Percentiles rank a stretch among this genome's conserved stretches.
These are phyloP conservation scores for Fusarium sp. DNA, from an alignment of 2,329 filamentous ascomycete species.

Conservation along the genomic window DNA sequence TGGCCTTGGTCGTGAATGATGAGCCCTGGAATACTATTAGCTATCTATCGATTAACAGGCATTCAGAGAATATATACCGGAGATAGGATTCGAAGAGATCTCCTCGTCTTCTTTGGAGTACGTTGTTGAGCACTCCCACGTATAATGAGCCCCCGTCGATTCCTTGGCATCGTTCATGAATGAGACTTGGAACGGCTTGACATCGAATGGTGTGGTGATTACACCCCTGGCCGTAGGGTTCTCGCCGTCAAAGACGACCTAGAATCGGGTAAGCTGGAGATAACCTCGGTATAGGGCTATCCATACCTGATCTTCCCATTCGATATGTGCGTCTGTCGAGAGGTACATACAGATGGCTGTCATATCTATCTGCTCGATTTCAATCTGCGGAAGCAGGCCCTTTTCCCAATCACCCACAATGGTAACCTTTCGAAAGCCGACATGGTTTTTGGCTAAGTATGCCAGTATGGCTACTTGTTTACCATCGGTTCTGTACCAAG, in stretches of 20 bases:
- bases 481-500: constrained; percentile 61
- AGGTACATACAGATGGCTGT: constrained; percentile 67
- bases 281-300: accelerated
- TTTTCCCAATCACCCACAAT: constrained; percentile 56
- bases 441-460: constrained; percentile 66
- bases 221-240: constrained; percentile 66
- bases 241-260: constrained; percentile 62
- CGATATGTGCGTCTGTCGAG: constrained; percentile 67
- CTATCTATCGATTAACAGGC: not conserved
- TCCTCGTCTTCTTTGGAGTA: constrained; percentile 57
- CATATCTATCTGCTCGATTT: constrained; percentile 60
- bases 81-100: constrained; percentile 54
- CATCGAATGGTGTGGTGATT: constrained; percentile 66
- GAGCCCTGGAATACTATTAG: constrained; percentile 57
- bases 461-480: constrained; percentile 63
- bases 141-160: constrained; percentile 55
- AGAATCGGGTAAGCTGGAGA: constrained; percentile 21
- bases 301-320: constrained; percentile 68
- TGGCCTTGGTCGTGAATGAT: constrained; percentile 58
- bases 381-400: constrained; percentile 56
- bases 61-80: constrained; percentile 13
- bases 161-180: constrained; percentile 52
- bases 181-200: constrained; percentile 66
- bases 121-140: constrained; percentile 62
- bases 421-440: constrained; percentile 69